A percentile compares a stretch with the other conserved stretches of the same genome.
These are phyloP conservation scores for Nicotiana obtusifolia DNA, from an alignment of 257 asterid genomes.

Conservation along the genomic window DNA sequence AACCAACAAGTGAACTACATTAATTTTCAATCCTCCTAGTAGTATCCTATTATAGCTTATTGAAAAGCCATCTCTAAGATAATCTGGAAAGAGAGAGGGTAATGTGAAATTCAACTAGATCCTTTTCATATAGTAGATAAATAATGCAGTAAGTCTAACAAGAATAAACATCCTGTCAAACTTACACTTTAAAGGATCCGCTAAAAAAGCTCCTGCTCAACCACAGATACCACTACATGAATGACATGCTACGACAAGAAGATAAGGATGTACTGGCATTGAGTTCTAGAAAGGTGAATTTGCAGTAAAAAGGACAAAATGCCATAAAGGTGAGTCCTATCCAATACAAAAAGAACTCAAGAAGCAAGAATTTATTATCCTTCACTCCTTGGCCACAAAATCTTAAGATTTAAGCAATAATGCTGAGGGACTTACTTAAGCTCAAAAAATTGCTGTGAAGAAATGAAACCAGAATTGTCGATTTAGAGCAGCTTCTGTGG, in stretches of 20 bases:
- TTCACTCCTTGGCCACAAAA: neutral
- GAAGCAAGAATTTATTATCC: neutral
- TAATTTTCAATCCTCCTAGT: neutral
- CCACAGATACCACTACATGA: neutral
- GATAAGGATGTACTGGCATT: neutral
- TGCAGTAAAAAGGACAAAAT: neutral
- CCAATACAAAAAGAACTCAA: neutral
- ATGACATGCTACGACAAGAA: neutral
- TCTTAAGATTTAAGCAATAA: neutral
- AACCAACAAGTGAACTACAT: neutral
- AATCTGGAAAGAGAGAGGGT: neutral
- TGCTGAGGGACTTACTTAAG: conserved; percentile 38
- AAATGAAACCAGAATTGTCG: conserved; percentile 48
- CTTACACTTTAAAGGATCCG: neutral
- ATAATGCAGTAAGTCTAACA: neutral
- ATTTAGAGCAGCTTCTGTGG: conserved; percentile 18
- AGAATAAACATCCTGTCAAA: neutral
- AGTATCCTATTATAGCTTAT: neutral
- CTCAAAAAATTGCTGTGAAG: conserved; percentile 75
- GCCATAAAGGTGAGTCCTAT: neutral
- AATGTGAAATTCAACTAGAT: neutral
- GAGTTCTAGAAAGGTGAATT: neutral
- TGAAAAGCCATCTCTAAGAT: neutral
- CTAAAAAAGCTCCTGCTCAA: neutral
- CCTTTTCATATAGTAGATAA: neutral